Percentiles rank a stretch among this genome's conserved stretches.
These are phyloP conservation scores for Juglanconis juglandina DNA, from an alignment of 2,329 filamentous ascomycete genomes.

Conservation along the genomic window DNA sequence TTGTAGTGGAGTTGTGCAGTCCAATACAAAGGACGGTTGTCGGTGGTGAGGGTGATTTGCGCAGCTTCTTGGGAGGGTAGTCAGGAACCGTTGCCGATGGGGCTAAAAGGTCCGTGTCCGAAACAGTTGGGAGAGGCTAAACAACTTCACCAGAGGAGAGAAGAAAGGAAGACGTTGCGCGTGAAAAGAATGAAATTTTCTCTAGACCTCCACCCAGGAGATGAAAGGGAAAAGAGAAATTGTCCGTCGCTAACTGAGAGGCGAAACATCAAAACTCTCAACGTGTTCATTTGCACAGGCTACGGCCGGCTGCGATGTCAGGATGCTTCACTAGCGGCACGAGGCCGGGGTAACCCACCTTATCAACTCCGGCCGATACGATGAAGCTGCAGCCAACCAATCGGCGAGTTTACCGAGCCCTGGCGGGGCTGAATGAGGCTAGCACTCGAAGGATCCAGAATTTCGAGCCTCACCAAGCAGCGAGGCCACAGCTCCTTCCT, in stretches of 20 bases:
- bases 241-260: background rate
- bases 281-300: constrained; percentile 14
- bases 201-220: background rate
- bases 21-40: constrained; percentile 17
- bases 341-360: background rate
- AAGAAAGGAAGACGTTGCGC: background rate
- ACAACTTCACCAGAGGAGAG: background rate
- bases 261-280: constrained; percentile 7
- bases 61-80: background rate
- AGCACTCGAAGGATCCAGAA: background rate
- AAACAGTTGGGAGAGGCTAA: background rate
- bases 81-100: background rate
- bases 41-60: constrained; percentile 15
- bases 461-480: no score
- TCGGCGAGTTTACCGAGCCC: constrained; percentile 7
- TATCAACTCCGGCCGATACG: background rate
- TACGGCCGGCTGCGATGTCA: background rate
- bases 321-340: background rate
- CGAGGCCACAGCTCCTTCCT: no score
- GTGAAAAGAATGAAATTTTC: background rate
- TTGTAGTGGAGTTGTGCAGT: constrained; percentile 12
- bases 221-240: background rate
- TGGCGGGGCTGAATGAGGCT: background rate
- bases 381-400: background rate
- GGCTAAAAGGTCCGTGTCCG: background rate